phyloP scores from a whole-genome alignment of 2,329 filamentous ascomycete species.

The Cytospora chrysosperma region DNA sequence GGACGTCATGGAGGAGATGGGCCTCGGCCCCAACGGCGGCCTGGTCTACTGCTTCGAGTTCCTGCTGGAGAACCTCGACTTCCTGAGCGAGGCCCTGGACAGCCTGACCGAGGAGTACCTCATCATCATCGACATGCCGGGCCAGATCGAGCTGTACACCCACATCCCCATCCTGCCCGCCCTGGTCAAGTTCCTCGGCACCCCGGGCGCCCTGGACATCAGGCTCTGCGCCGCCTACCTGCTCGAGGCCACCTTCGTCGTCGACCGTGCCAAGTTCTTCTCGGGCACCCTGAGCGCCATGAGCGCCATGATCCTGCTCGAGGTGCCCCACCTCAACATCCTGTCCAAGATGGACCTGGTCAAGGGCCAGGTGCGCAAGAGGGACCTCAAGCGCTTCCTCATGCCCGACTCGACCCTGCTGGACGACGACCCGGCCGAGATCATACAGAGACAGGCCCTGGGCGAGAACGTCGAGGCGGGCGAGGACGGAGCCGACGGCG shows the following conservation, averaged over 20 bases:
- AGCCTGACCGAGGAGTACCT: conserved; percentile 90
- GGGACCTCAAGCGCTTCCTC: conserved; percentile 85
- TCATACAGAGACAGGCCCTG: conserved; percentile 40
- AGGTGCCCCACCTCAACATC: conserved; percentile 94
- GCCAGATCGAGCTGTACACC: conserved; percentile 97
- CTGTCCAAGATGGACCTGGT: conserved; percentile 97
- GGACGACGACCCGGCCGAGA: conserved; percentile 71
- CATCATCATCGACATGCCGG: conserved; percentile 98
- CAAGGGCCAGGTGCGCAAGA: conserved; percentile 82
- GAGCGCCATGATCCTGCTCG: conserved; percentile 98
- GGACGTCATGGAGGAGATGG: conserved; percentile 95
- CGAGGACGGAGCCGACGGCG: conserved; percentile 50
- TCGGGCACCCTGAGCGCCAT: conserved; percentile 93
- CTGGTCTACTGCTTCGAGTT: conserved; percentile 98
- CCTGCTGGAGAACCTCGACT: conserved; percentile 90
- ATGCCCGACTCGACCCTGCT: conserved; percentile 81
- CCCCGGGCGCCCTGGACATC: conserved; percentile 79
- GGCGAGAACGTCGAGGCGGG: conserved; percentile 51
- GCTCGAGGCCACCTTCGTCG: conserved; percentile 91
- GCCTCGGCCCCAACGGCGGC: conserved; percentile 85
- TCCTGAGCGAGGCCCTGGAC: conserved; percentile 81
- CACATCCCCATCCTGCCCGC: conserved; percentile 90
- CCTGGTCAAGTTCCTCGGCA: conserved; percentile 77
- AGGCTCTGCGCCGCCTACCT: conserved; percentile 92
- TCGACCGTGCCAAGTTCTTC: conserved; percentile 97